phyloP scores from a whole-genome alignment of 208 protist species.

The Leptomonas pyrrhocoris region DNA sequence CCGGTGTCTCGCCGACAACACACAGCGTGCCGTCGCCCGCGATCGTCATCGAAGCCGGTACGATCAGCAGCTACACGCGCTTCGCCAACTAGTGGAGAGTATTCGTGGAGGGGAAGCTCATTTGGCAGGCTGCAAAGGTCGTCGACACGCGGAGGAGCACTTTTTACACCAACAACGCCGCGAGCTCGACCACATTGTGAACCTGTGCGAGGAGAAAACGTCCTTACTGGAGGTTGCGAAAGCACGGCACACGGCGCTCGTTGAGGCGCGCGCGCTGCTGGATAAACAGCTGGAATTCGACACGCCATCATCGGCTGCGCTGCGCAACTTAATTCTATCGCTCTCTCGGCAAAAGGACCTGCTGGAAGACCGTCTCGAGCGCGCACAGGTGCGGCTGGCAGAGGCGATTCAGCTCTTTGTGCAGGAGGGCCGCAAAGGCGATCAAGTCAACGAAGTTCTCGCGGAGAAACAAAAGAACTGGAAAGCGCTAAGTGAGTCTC shows the following conservation, averaged over 20 bases:
- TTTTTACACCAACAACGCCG: slow-evolving; percentile 26
- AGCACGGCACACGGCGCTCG: slow-evolving; percentile 27
- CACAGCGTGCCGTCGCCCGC: slow-evolving; percentile 16
- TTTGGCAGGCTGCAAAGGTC: not conserved
- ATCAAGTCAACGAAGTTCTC: slow-evolving; percentile 38
- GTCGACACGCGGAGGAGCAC: slow-evolving; percentile 28
- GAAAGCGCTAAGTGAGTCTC: slow-evolving; percentile 11
- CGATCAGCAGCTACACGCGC: slow-evolving; percentile 19
- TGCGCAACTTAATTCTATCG: slow-evolving; percentile 30
- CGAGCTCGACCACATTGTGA: slow-evolving; percentile 17
- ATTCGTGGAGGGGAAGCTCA: slow-evolving; percentile 14
- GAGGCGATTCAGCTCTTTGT: slow-evolving; percentile 41
- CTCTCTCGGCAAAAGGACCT: slow-evolving; percentile 36
- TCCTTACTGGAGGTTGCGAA: slow-evolving; percentile 27
- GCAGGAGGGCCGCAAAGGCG: slow-evolving; percentile 35
- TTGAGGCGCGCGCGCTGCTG: slow-evolving; percentile 30
- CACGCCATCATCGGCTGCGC: slow-evolving; percentile 24
- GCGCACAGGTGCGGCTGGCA: slow-evolving; percentile 26
- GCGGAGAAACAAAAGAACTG: slow-evolving; percentile 12
- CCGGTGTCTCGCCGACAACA: slow-evolving; percentile 12
- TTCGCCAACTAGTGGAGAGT: slow-evolving; percentile 12
- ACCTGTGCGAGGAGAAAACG: slow-evolving; percentile 30
- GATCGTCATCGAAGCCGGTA: slow-evolving; percentile 30
- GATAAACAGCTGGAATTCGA: slow-evolving; percentile 21
- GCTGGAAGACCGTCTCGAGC: slow-evolving; percentile 47